phyloP scores from a whole-genome alignment of 805 yeast species.

The Clavispora santaluciae region DNA sequence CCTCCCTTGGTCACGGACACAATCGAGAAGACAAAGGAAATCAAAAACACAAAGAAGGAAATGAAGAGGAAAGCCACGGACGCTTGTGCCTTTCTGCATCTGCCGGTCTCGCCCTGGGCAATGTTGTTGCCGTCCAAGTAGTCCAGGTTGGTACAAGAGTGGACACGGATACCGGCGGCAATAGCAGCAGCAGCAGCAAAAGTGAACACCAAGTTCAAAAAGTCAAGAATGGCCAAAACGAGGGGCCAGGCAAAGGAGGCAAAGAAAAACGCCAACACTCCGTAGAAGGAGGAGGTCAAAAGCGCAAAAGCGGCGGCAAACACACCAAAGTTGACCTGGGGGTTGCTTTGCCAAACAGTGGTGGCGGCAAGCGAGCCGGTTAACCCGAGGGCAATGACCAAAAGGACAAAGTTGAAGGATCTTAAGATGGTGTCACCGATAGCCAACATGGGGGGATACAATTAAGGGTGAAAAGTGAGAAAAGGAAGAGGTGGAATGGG shows the following conservation, averaged over 20 bases:
- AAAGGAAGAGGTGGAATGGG: background rate
- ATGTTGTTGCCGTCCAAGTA: conserved; percentile 65
- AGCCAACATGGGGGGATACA: conserved; percentile 47
- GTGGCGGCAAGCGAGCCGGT: conserved; percentile 83
- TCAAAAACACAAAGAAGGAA: conserved; percentile 70
- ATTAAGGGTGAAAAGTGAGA: background rate
- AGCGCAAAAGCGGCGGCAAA: conserved; percentile 87
- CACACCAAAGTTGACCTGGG: conserved; percentile 85
- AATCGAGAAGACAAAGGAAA: conserved; percentile 53
- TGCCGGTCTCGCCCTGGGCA: conserved; percentile 68
- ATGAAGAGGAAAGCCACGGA: conserved; percentile 79
- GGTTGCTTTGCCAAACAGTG: conserved; percentile 43
- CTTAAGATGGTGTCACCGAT: conserved; percentile 75
- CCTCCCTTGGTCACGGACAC: conserved; percentile 56
- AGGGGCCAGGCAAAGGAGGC: conserved; percentile 85
- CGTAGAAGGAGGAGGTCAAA: conserved; percentile 75
- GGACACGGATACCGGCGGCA: conserved; percentile 84
- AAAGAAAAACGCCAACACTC: conserved; percentile 69
- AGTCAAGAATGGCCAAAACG: conserved; percentile 68
- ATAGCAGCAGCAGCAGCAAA: conserved; percentile 93
- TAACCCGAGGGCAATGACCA: conserved; percentile 78
- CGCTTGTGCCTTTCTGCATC: conserved; percentile 96
- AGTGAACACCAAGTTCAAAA: conserved; percentile 85
- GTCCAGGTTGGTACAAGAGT: conserved; percentile 73
- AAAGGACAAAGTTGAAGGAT: conserved; percentile 65